Evolutionary conservation across 2,329 filamentous ascomycete species (phyloP).

Genomic region (Curvularia verruculosa): DNA sequence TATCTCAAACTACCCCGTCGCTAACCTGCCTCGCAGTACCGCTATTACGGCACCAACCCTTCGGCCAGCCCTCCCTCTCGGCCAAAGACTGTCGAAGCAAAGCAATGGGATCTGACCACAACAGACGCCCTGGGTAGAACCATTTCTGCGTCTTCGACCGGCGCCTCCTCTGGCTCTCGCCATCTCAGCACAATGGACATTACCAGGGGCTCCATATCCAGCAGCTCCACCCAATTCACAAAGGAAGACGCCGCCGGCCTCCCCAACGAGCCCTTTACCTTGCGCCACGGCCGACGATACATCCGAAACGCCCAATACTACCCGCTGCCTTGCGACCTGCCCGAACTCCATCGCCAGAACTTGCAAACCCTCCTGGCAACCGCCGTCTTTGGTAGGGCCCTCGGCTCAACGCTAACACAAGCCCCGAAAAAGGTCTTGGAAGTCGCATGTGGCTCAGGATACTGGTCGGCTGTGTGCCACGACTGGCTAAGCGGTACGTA

Average conservation of each 20-base stretch:
- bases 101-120: slow-evolving; percentile 47
- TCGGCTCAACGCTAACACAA: slow-evolving; percentile 72
- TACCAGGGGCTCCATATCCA: slow-evolving; percentile 48
- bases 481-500: slow-evolving; percentile 68
- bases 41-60: slow-evolving; percentile 41
- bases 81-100: slow-evolving; percentile 42
- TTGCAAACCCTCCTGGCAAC: slow-evolving; percentile 81
- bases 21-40: slow-evolving; percentile 38
- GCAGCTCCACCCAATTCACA: slow-evolving; percentile 44
- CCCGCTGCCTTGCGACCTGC: slow-evolving; percentile 85
- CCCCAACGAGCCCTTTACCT: slow-evolving; percentile 60
- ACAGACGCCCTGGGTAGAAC: slow-evolving; percentile 47
- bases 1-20: not conserved
- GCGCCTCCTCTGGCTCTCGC: slow-evolving; percentile 24
- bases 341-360: slow-evolving; percentile 86
- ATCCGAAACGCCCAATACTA: slow-evolving; percentile 76
- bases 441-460: slow-evolving; percentile 82
- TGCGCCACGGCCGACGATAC: slow-evolving; percentile 82
- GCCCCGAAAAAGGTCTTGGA: slow-evolving; percentile 75
- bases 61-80: slow-evolving; percentile 32
- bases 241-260: slow-evolving; percentile 31
- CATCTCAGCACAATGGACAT: slow-evolving; percentile 42
- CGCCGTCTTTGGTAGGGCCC: slow-evolving; percentile 78
- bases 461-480: slow-evolving; percentile 90
- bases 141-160: slow-evolving; percentile 35